Evolutionary conservation across 2,329 filamentous ascomycete genomes (phyloP), one percentile per base, ranked within the genome.

Genomic region (Exophiala sp.): DNA sequence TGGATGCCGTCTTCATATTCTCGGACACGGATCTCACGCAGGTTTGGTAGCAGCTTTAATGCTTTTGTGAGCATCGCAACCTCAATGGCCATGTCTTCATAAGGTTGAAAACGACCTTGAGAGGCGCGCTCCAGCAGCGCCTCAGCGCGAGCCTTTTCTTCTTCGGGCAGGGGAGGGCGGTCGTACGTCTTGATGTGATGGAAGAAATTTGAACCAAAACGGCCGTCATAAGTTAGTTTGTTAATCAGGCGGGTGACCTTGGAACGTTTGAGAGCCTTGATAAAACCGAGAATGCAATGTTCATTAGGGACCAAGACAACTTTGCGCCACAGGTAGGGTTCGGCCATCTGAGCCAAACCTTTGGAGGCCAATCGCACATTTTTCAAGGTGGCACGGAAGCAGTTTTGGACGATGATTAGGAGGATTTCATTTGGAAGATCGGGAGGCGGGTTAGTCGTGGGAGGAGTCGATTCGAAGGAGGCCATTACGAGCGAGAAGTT

Each of bases 391-490:
- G 43, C 32, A 11, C 52, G 47, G 14, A 50, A 43, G 32, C 50
- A 56, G 37, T 23, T 43, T 43, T 54, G 56, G 14, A 52, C 38
- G 46, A 58, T 52, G 18, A 51, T 39, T n/a, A 56, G 43, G 11
- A 58, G 40, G 39, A 55, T 52, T 45, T 58, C 56, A 46, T 54
- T 54, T 7, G 56, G 56, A n/a, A 58, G 46, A 29, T 56, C 46
- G 16, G 50, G 50, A 24, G 37, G 30, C 16, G 30, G 43, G 10
- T 22, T 22, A 32, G n/a, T 19, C 14, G 41, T 29, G 11, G 13
- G 22, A 4, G 21, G 7, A 24, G 22, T n/a, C 2, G 46, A 7
- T 14, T 38, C 6, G 13, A 23, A 29, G 23, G 19, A 34, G 23
- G 32, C 34, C 47, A 50, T 50, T 13, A 21, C 35, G 13, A 24